A percentile compares a stretch with the other conserved stretches of the same genome.
Conservation (phyloP, 257 asterid species). For the Striga asiatica region DNA sequence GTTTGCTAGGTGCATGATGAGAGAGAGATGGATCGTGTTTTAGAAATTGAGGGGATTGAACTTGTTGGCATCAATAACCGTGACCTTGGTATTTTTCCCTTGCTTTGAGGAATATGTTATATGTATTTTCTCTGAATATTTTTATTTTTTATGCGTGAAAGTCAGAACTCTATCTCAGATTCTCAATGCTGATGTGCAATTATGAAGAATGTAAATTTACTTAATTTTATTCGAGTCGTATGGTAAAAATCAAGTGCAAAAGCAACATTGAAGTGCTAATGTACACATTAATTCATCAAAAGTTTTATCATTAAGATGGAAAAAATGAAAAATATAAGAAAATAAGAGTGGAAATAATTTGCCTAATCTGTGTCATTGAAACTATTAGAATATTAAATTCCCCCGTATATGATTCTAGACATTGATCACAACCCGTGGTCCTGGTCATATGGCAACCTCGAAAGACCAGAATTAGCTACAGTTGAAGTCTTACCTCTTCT, state of each 20-base stretch:
- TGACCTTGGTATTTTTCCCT: slow-evolving; percentile 53
- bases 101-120: not conserved
- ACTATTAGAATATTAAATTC: not conserved
- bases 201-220: not conserved
- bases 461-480: not conserved
- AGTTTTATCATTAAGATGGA: not conserved
- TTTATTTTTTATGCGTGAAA: not conserved
- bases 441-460: not conserved
- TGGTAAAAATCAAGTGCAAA: not conserved
- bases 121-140: not conserved
- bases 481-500: not conserved
- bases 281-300: not conserved
- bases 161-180: not conserved
- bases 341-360: not conserved
- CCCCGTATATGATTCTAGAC: not conserved
- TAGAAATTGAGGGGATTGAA: slow-evolving; percentile 74
- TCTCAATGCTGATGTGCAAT: not conserved
- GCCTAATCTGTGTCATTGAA: not conserved
- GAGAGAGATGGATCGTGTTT: slow-evolving; percentile 95
- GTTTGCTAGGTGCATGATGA: slow-evolving; percentile 83
- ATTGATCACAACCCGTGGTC: not conserved
- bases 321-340: not conserved
- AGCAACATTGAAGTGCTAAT: too few relatives aligned
- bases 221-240: not conserved
- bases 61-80: slow-evolving; percentile 95